Evolutionary conservation across 2,329 filamentous ascomycete species (phyloP), one percentile per base, ranked within the genome.

Genomic region (Diaporthe destruens): DNA sequence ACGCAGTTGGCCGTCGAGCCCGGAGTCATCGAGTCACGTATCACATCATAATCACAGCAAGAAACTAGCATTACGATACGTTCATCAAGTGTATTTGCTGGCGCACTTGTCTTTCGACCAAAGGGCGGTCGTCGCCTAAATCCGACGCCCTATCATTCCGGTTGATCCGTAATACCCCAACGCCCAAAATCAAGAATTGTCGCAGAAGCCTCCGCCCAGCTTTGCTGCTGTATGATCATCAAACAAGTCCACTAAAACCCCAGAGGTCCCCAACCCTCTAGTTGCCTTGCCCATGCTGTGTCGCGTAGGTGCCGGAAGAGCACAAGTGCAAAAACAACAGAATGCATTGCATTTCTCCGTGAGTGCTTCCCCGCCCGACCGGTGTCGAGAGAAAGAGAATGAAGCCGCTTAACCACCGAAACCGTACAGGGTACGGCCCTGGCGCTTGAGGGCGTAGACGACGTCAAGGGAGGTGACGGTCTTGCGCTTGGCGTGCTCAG

Each of bases 401-500:
- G 16, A 44, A 68, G 44, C 34, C 51, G 74, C 72, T 83, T 85
- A 91, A 87, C 89, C 90, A 85, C 90, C 90, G 86, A 91, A 91
- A 86, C 89, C 89, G 85, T 92, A 91, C 54, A 92, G 88, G 78
- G 89, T 92, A 76, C 87, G 87, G 81, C 89, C 89, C 84, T 91
- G 89, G 81, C 89, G 85, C 87, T 91, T 90, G 76, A 90, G 84
- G 72, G 87, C 87, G 79, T 90, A 90, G 82, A 91, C 89, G 49
- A 91, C 89, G 78, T 91, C 89, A 76, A 91, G 87, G 6, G 89
- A 90, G 63, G 88, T 91, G 82, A 92, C 89, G 42, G 90, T 92
- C 88, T 92, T 92, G 85, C 92, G 89, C 91, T 94, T 94, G 84
- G 91, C 91, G 89, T 94, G 92, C 87, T 94, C 92, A 78, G 92